Base-by-base conservation (phyloP, 495 filamentous ascomycete species). In the Penicillium lagena region DNA sequence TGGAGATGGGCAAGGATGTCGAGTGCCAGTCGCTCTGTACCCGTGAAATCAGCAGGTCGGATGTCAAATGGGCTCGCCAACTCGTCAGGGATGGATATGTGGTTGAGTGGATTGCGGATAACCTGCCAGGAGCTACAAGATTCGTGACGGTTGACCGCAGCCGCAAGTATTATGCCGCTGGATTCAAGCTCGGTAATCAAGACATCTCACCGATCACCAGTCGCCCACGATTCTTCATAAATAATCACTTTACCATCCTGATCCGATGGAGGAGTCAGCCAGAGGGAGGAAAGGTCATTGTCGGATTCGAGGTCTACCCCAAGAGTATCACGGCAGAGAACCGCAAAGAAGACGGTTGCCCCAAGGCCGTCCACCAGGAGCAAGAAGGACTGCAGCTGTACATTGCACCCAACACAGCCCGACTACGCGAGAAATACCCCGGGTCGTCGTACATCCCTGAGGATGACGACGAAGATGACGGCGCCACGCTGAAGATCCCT, bases 71-170 rank as follows among this genome's bases (percentile, higher is more conserved):
- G 59, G 87, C 85, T 7, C 79, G 77, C 39, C 71, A 90, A 45
- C 67, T 96, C 50, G 82, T 96, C 36, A 77, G 75, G 47, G 79
- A 90, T 42, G 89, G 89, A 34, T 95, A 95, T 62, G 86, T 95
- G 35, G 85, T 83, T 3, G 90, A 96, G 62, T 96, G 90, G 90
- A 96, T 96, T 54, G 88, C 91, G 35, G 90, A 96, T 61, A 96
- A 96, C 49, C 73, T 96, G 22, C 90, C 90, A 9, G 90, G 90
- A 7, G 90, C 90, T 34, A 95, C 90, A 4, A 90, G 83, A 58
- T 96, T 95, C 55, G 89, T 95, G 36, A 94, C 88, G 0, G 84
- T 88, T 11, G 90, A 96, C 61, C 89, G 87, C 61, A 81, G 77
- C 42, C 80, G 83, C 51, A 95, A 90, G 61, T 95, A 95, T 65